A percentile compares a stretch with the other conserved stretches of the same genome.
These are phyloP conservation scores for Kwoniella bestiolae DNA, from an alignment of 768 basidiomycete species.

Conservation along the genomic window DNA sequence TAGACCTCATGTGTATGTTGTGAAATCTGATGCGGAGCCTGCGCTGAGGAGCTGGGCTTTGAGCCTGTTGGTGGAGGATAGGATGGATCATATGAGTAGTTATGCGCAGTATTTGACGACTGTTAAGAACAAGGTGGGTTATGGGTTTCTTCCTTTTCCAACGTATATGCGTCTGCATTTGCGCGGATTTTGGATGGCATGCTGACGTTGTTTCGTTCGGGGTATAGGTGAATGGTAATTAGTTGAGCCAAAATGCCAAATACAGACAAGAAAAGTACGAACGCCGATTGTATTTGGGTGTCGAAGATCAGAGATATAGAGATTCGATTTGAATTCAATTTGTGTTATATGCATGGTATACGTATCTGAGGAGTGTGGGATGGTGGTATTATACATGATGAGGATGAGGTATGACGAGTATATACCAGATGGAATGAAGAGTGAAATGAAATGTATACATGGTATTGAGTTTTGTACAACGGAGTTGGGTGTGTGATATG, in stretches of 20 bases:
- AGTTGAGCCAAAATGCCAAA: neutral
- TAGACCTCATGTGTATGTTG: conserved; percentile 89
- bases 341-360: neutral
- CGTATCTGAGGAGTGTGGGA: neutral
- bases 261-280: no score
- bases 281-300: no score
- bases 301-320: no score
- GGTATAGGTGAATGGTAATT: conserved; percentile 1
- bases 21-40: conserved; percentile 97
- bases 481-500: no score
- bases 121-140: conserved; percentile 81
- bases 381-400: no score
- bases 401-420: neutral
- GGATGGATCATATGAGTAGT: conserved; percentile 90
- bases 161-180: no score
- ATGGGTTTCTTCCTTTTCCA: neutral
- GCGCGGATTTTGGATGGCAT: no score
- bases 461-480: neutral
- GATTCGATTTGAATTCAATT: neutral
- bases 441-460: conserved; percentile 11
- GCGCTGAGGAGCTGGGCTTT: conserved; percentile 93
- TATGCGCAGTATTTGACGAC: conserved; percentile 92
- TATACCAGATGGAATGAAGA: neutral
- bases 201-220: no score
- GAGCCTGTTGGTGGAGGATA: conserved; percentile 90